Evolutionary conservation across 495 filamentous ascomycete species (phyloP), one percentile per base, ranked within the genome.

Genomic region (Annulohypoxylon bovei): DNA sequence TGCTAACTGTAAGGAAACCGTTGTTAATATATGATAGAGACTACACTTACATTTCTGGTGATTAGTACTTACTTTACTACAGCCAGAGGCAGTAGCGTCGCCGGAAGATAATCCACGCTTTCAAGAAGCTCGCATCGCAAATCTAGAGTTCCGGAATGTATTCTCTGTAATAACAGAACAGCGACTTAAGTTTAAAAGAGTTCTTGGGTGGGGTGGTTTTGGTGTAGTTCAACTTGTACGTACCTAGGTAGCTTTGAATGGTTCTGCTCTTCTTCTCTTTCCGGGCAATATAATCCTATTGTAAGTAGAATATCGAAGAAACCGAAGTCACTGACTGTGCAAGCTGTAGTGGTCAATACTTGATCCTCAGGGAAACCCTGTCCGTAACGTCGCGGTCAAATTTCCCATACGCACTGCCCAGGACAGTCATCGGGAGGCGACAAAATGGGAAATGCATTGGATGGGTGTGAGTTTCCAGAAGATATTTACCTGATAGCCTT

Each of bases 171-270:
- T n/a, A n/a, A n/a, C 18, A 33, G 2, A 23, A 3, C 2, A 8
- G 11, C 14, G 16, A 23, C 6, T 47, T 39, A 20, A 33, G n/a
- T 67, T 42, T 27, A 8, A 39, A 49, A 58, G 46, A 28, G 33
- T 58, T 7, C 63, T 67, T 6, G 63, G 63, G 0, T 11, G 8
- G 1, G 63, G 63, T 42, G 63, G 63, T 6, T 59, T 16, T 12
- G 63, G 63, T 0, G 22, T 67, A 12, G 63, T 53, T 3, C 35
- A 35, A 27, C 46, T 67, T 25, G 63, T 67, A 60, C 8, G 63
- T 37, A 59, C 23, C 18, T 35, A 2, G n/a, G 37, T 5, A 6
- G 14, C 14, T 6, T 28, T 9, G 14, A 49, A 0, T 42, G 3
- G 1, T 30, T 14, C 1, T 49, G 18, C 28, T 35, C 28, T 25